Base-by-base conservation (phyloP, 2,329 filamentous ascomycete species). In the Beauveria bassiana region DNA sequence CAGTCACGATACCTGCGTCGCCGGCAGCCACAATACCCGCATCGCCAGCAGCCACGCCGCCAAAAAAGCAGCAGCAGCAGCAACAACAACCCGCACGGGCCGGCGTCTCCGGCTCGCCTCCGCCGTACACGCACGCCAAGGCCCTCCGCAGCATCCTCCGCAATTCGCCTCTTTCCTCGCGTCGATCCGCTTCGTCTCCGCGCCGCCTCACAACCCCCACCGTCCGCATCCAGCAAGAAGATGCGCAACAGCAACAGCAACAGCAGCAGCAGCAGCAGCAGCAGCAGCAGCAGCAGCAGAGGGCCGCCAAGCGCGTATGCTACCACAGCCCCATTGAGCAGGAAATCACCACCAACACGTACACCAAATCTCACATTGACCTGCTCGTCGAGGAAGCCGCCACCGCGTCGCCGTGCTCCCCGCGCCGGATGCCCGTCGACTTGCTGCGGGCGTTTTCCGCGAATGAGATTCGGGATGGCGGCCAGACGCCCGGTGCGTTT, bases 311-410 rank as follows among this genome's bases (percentile, higher is more conserved):
- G 63, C 79, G 79, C 56, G 85, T 88, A 2, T 82, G 81, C 47
- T 88, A 87, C 69, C 81, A 86, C 68, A 84, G 80, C 64, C 85
- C 85, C 0, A 71, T 88, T 42, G 84, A 81, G 18, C 83, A 86
- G 70, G 86, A 84, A 26, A 88, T 88, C 66, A 82, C 78, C 18
- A 88, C 82, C 9, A 83, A 82, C 70, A 81, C 76, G 68, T 88
- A 87, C 70, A 81, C 79, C 31, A 82, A 77, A 62, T 86, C 84
- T 1, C 85, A 87, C 69, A 83, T 87, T 63, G 85, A 88, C 66
- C 76, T 87, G 40, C 77, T 88, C 1, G 73, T 75, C 40, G 85
- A 86, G 53, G 84, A 87, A 26, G 75, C 54, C 42, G 75, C 54
- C 42, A 38, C 72, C 43, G 31, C 31, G 10, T 78, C 80, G 2